These are phyloP conservation scores for Rhodomyrtus tomentosa DNA, from an alignment of 345 rosid genomes.

Conservation along the genomic window DNA sequence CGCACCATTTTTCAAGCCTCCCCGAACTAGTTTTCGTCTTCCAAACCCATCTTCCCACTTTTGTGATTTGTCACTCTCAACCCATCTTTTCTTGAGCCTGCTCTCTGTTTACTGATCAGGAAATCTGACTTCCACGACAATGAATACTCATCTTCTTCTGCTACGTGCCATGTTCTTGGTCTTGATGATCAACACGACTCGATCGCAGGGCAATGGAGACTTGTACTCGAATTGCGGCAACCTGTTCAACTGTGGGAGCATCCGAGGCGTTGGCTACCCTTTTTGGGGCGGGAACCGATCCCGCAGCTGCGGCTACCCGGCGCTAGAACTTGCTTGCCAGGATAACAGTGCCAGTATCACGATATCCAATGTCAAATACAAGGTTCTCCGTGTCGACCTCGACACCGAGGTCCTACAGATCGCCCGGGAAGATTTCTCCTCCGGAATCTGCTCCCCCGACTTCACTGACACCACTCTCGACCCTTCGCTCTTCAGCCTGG, in stretches of 20 bases:
- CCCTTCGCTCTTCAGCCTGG: not conserved
- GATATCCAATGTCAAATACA: conserved; percentile 6
- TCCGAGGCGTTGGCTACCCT: conserved; percentile 8
- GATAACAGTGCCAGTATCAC: conserved; percentile 5
- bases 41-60: not conserved
- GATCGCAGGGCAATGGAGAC: not conserved
- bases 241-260: conserved; percentile 9
- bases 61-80: not conserved
- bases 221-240: conserved; percentile 5
- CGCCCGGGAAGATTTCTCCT: conserved; percentile 4
- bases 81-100: not conserved
- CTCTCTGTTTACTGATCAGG: not conserved
- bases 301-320: conserved; percentile 8
- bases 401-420: not conserved
- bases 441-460: conserved; percentile 2
- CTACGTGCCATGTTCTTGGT: not conserved
- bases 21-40: not conserved
- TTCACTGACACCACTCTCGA: conserved; percentile 12
- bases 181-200: not conserved
- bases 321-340: conserved; percentile 8
- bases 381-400: conserved; percentile 1
- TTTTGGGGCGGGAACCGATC: conserved; percentile 17
- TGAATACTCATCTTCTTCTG: not conserved
- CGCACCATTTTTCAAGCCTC: not conserved
- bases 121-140: not conserved